A percentile compares a stretch with the other conserved stretches of the same genome.
phyloP scores from a whole-genome alignment of 345 rosid species.

The Eucalyptus globulus region DNA sequence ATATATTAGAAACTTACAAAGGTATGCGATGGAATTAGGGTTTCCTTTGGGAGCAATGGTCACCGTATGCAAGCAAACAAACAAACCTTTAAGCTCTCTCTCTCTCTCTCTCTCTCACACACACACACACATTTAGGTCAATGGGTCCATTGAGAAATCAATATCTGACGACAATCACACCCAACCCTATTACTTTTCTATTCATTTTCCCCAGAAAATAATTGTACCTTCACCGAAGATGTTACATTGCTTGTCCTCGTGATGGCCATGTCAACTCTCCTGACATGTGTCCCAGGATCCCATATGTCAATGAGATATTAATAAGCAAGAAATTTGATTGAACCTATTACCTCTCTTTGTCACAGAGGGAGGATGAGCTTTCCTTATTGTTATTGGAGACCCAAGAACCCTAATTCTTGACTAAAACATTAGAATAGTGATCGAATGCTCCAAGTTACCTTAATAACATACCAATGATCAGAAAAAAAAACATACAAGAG shows the following conservation, averaged over 20 bases:
- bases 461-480: neutral
- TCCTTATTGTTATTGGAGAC: neutral
- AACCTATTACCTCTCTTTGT: neutral
- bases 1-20: neutral
- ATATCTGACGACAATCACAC: neutral
- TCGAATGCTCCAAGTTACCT: neutral
- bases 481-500: neutral
- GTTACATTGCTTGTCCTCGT: neutral
- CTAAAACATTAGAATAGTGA: neutral
- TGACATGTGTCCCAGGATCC: neutral
- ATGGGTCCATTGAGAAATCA: neutral
- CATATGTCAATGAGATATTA: neutral
- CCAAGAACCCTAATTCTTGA: neutral
- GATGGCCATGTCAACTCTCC: neutral
- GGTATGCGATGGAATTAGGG: neutral
- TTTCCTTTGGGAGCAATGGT: neutral
- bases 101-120: neutral
- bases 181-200: neutral
- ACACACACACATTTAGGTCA: neutral
- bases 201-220: neutral
- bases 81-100: neutral
- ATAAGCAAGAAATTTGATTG: neutral
- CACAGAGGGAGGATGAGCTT: neutral
- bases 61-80: neutral
- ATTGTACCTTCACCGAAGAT: neutral